phyloP scores from a whole-genome alignment of 331 rosid species.

The Prunus yedoensis region DNA sequence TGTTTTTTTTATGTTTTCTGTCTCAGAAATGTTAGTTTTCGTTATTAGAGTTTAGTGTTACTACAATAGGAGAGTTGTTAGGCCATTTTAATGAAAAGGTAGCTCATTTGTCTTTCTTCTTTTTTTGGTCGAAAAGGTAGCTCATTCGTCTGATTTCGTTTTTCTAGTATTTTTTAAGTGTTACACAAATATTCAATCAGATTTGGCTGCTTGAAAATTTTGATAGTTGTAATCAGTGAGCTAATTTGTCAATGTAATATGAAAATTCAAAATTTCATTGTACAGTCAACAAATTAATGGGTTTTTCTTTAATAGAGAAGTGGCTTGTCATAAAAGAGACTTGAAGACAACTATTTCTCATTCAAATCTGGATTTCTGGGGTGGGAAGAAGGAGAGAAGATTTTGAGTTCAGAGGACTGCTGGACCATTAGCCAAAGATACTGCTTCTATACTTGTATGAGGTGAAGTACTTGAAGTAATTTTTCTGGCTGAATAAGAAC shows the following conservation, averaged over 20 bases:
- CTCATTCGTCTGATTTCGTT: neutral
- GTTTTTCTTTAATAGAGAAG: slow-evolving; percentile 1
- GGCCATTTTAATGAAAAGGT: neutral
- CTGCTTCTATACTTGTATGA: slow-evolving; percentile 1
- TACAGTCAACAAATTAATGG: neutral
- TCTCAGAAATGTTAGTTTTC: neutral
- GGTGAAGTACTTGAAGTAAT: slow-evolving; percentile 11
- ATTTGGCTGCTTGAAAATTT: no score
- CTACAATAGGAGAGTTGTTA: neutral
- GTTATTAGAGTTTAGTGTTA: neutral
- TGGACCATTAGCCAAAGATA: slow-evolving; percentile 13
- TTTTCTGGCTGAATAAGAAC: slow-evolving; percentile 29
- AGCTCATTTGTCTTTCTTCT: neutral
- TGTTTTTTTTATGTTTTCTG: neutral
- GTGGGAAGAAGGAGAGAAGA: slow-evolving; percentile 15
- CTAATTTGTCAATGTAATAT: neutral
- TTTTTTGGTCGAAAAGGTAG: neutral
- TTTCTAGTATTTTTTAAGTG: neutral
- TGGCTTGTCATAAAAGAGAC: slow-evolving; percentile 10
- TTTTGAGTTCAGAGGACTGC: slow-evolving; percentile 21
- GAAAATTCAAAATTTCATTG: neutral
- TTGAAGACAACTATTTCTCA: neutral
- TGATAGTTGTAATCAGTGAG: no score
- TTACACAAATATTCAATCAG: no score
- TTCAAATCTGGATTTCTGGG: neutral